Evolutionary conservation across 1,139 yeast genomes (phyloP), one percentile per base, ranked within the genome.

Genomic region (Hemisphaericaspora xylanilytica): DNA sequence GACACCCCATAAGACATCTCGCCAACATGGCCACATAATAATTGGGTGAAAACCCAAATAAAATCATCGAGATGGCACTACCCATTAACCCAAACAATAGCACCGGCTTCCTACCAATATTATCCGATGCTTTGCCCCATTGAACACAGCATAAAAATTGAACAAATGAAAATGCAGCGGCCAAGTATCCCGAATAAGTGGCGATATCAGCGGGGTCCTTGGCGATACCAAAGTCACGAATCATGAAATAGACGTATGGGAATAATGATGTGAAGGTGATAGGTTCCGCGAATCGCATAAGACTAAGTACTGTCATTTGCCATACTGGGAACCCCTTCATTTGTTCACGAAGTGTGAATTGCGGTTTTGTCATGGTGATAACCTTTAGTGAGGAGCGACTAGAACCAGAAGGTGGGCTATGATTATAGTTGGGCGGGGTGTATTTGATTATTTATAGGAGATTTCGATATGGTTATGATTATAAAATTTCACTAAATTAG

Each of bases 161-260:
- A 42, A 63, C 66, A 25, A 70, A 61, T 13, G 84, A 79, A 60
- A 78, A 78, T 13, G 73, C 64, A 1, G 83, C 74, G 0, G 81
- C 74, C 30, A 79, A 57, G 47, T 78, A 78, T 5, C 85, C 84
- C 4, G 82, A 75, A 53, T 78, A 80, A 37, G 67, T 65, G 2
- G 82, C 70, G 27, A 79, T 73, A 24, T 75, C 74, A 9, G 75
- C 70, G 41, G 78, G 75, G 15, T 70, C 70, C 24, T 70, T 66
- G 2, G 78, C 73, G 21, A 78, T 63, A 5, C 75, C 70, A 48
- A 79, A 78, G 44, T 76, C 79, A 50, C 77, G 59, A 25, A 81
- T 78, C 81, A 80, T 77, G 56, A 78, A 80, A 54, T 75, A 80
- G 18, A 80, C 70, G 52, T 80, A 81, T 3, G 86, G 85, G 55